Conservation (phyloP, 2,329 filamentous ascomycete species). For the Didymella segeticola region DNA sequence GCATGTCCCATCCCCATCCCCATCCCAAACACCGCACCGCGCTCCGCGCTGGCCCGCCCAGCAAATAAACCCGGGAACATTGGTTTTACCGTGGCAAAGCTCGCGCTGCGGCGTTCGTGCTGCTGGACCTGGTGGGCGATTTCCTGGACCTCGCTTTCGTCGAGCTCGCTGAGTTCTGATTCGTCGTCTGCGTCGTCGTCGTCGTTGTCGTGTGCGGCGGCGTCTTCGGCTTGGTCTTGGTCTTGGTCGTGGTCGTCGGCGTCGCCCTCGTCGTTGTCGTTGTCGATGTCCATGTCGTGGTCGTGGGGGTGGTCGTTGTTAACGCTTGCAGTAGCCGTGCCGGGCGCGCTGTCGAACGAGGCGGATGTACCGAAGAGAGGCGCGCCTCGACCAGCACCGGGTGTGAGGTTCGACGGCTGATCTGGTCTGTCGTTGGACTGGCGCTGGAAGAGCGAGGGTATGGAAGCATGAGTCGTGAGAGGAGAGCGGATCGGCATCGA, state of each 20-base stretch:
- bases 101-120: slow-evolving; percentile 22
- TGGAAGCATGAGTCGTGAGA: slow-evolving; percentile 22
- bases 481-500: slow-evolving; percentile 47
- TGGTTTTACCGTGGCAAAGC: slow-evolving; percentile 25
- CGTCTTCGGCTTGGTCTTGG: slow-evolving; percentile 39
- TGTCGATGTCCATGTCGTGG: neutral
- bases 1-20: neutral
- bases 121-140: slow-evolving; percentile 33
- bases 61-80: slow-evolving; percentile 38
- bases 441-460: slow-evolving; percentile 25
- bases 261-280: neutral
- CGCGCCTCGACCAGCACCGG: slow-evolving; percentile 8
- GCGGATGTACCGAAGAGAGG: slow-evolving; percentile 26
- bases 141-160: slow-evolving; percentile 51
- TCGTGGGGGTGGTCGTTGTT: slow-evolving; percentile 39
- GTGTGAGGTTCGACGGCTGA: slow-evolving; percentile 1
- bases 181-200: slow-evolving; percentile 57
- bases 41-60: slow-evolving; percentile 1
- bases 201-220: slow-evolving; percentile 50
- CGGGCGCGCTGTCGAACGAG: slow-evolving; percentile 42
- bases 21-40: neutral
- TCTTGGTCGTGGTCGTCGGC: slow-evolving; percentile 37
- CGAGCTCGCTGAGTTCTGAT: slow-evolving; percentile 61
- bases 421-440: slow-evolving; percentile 30
- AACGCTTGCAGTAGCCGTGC: slow-evolving; percentile 53